These are phyloP conservation scores for Rhodamnia argentea DNA, from an alignment of 345 rosid species.

Conservation along the genomic window DNA sequence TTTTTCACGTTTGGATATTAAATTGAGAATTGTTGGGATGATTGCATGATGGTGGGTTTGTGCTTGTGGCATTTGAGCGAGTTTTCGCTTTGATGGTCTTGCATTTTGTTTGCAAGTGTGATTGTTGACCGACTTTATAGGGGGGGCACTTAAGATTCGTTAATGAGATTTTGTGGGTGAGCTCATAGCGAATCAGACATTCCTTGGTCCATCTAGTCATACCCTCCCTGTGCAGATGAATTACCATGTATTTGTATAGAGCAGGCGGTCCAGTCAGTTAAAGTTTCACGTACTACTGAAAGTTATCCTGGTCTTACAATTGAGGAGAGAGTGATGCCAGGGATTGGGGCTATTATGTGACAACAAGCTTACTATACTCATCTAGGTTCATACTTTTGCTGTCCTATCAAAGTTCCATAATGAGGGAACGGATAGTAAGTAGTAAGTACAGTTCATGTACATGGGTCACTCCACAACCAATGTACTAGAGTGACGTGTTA, in stretches of 20 bases:
- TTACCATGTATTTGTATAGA: neutral
- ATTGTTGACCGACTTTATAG: neutral
- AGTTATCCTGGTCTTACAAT: neutral
- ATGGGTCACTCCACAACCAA: neutral
- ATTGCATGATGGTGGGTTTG: neutral
- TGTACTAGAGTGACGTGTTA: neutral
- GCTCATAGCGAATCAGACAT: neutral
- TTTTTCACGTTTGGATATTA: accelerated
- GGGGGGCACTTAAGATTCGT: neutral
- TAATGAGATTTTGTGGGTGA: neutral
- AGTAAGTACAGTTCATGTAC: neutral
- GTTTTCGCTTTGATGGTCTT: neutral
- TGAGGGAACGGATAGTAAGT: neutral
- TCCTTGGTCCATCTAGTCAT: neutral
- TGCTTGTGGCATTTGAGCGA: neutral
- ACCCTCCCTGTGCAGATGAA: neutral
- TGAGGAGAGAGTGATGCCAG: neutral
- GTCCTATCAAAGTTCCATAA: neutral
- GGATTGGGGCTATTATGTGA: neutral
- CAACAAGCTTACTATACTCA: neutral
- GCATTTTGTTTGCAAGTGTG: neutral
- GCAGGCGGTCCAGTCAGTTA: neutral
- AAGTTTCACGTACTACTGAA: neutral
- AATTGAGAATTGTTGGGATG: neutral
- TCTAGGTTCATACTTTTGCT: neutral